A percentile compares a stretch with the other conserved stretches of the same genome.
phyloP scores from a whole-genome alignment of 208 protist species.

The Leishmania major region DNA sequence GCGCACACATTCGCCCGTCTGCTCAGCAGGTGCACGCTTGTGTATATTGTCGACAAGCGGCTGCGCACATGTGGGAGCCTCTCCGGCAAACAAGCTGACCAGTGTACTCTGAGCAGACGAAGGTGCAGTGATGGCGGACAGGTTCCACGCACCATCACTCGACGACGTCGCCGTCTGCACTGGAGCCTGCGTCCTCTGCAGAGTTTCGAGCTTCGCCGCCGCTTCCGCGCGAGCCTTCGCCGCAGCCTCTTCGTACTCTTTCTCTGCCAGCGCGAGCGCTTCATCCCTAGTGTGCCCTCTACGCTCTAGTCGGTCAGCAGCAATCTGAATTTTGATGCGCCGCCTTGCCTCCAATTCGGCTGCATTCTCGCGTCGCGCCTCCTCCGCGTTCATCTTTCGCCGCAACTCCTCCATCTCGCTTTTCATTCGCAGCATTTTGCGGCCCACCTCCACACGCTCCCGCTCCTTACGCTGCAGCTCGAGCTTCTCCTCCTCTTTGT shows the following conservation, averaged over 20 bases:
- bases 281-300: conserved; percentile 58
- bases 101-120: conserved; percentile 24
- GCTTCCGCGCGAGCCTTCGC: conserved; percentile 41
- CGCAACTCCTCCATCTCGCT: conserved; percentile 57
- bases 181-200: not conserved
- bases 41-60: conserved; percentile 36
- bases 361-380: conserved; percentile 53
- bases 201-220: conserved; percentile 22
- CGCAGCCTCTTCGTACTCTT: conserved; percentile 53
- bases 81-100: conserved; percentile 34
- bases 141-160: conserved; percentile 39
- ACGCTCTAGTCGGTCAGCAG: conserved; percentile 67
- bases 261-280: conserved; percentile 41
- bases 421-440: conserved; percentile 57
- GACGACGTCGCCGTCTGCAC: not conserved
- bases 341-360: conserved; percentile 57
- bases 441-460: conserved; percentile 61
- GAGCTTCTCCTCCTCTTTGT: conserved; percentile 53
- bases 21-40: conserved; percentile 17
- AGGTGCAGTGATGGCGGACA: conserved; percentile 25
- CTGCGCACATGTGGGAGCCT: conserved; percentile 12
- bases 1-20: conserved; percentile 34
- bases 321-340: conserved; percentile 68
- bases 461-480: conserved; percentile 61
- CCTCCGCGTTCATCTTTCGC: conserved; percentile 49